Conservation (phyloP, 805 yeast genomes). For the Kodamaea laetipori region DNA sequence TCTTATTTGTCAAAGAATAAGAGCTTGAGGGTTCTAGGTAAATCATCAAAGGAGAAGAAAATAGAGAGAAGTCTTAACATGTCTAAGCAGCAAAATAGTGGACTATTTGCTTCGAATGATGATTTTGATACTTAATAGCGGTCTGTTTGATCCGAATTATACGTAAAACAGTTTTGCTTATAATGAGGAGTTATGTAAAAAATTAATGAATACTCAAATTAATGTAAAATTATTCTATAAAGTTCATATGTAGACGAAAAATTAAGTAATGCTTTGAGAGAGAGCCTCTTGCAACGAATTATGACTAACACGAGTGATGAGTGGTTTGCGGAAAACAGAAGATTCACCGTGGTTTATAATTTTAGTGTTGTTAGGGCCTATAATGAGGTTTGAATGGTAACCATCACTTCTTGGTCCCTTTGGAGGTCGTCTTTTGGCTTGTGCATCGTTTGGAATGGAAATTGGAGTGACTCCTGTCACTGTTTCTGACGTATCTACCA, state of each 20-base stretch:
- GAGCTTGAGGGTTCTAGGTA: conserved; percentile 27
- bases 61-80: conserved; percentile 28
- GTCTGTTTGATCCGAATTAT: no score
- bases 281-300: conserved; percentile 52
- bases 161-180: no score
- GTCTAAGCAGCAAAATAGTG: conserved; percentile 22
- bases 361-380: conserved; percentile 45
- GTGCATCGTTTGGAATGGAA: conserved; percentile 28
- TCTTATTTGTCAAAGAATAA: conserved; percentile 48
- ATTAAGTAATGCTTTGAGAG: conserved; percentile 14
- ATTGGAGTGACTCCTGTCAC: conserved; percentile 20
- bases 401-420: conserved; percentile 31
- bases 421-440: conserved; percentile 35
- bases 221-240: background rate
- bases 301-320: conserved; percentile 46
- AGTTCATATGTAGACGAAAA: background rate
- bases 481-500: no score
- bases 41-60: conserved; percentile 28
- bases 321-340: conserved; percentile 36
- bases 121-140: conserved; percentile 22
- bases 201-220: background rate
- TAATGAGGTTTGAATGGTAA: conserved; percentile 41
- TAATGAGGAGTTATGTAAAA: conserved; percentile 2
- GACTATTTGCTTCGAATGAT: conserved; percentile 20
- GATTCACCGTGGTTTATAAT: conserved; percentile 47